A percentile compares a stretch with the other conserved stretches of the same genome.
These are phyloP conservation scores for Acacia pycnantha DNA, from an alignment of 331 rosid species.

Conservation along the genomic window DNA sequence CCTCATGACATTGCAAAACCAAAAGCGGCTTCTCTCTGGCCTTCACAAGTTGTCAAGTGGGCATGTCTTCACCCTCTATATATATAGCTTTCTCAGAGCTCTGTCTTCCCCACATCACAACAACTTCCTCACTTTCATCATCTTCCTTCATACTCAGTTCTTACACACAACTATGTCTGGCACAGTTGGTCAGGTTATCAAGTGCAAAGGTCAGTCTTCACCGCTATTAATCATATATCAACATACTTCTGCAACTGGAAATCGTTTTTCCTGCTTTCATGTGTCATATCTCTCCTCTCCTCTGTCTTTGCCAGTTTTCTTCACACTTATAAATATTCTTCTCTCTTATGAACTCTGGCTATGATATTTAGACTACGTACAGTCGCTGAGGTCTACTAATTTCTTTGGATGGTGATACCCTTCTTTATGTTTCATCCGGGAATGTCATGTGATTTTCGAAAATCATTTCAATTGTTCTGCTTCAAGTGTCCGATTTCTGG, in stretches of 20 bases:
- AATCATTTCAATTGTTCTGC: background rate
- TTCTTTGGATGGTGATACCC: background rate
- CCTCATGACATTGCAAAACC: background rate
- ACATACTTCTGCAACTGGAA: background rate
- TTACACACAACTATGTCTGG: background rate
- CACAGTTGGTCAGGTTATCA: background rate
- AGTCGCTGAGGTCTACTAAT: background rate
- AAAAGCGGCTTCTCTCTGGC: background rate
- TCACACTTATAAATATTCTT: background rate
- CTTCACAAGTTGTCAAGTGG: background rate
- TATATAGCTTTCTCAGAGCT: background rate
- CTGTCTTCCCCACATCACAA: background rate
- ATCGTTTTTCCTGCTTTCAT: background rate
- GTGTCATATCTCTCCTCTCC: background rate
- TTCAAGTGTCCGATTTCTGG: background rate
- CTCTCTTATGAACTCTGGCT: background rate
- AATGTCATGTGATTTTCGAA: background rate
- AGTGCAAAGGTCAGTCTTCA: background rate
- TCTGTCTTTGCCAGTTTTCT: background rate
- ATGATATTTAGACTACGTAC: background rate
- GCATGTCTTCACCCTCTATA: background rate
- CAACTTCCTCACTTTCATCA: background rate
- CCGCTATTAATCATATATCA: background rate
- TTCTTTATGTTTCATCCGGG: background rate
- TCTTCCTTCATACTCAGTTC: background rate